A percentile compares a stretch with the other conserved stretches of the same genome.
Conservation (phyloP, 2,329 filamentous ascomycete genomes). For the Didymella arachidicola region DNA sequence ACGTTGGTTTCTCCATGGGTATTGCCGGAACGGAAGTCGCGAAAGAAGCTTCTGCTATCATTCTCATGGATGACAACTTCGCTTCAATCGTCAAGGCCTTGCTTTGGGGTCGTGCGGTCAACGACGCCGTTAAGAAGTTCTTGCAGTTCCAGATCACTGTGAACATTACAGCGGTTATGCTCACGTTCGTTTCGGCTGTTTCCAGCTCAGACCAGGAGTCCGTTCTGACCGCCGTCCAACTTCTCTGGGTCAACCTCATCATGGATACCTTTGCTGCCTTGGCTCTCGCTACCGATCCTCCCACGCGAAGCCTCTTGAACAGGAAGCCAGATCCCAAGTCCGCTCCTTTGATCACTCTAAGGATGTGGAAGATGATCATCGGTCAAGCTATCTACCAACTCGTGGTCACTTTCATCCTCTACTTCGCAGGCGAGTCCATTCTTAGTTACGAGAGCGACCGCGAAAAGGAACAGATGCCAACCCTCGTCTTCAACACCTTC, state of each 20-base stretch:
- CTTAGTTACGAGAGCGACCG: slow-evolving; percentile 63
- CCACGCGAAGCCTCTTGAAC: slow-evolving; percentile 79
- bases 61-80: slow-evolving; percentile 89
- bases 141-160: slow-evolving; percentile 76
- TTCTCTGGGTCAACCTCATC: slow-evolving; percentile 96
- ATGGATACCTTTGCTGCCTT: slow-evolving; percentile 96
- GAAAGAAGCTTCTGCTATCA: slow-evolving; percentile 84
- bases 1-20: slow-evolving; percentile 87
- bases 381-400: slow-evolving; percentile 92
- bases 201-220: slow-evolving; percentile 72
- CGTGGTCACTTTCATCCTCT: slow-evolving; percentile 77
- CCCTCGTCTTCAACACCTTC: slow-evolving; percentile 96
- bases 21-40: slow-evolving; percentile 84
- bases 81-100: slow-evolving; percentile 84
- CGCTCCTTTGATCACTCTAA: slow-evolving; percentile 79
- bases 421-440: slow-evolving; percentile 73
- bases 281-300: slow-evolving; percentile 89
- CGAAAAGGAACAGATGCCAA: slow-evolving; percentile 65
- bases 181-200: slow-evolving; percentile 89
- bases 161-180: slow-evolving; percentile 86
- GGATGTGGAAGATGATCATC: slow-evolving; percentile 99
- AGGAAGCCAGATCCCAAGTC: slow-evolving; percentile 80
- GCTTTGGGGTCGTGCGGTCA: slow-evolving; percentile 70
- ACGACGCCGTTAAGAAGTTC: slow-evolving; percentile 55
- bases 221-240: slow-evolving; percentile 86